These are phyloP conservation scores for Mycothermus thermophilus DNA, from an alignment of 495 filamentous ascomycete genomes.

Conservation along the genomic window DNA sequence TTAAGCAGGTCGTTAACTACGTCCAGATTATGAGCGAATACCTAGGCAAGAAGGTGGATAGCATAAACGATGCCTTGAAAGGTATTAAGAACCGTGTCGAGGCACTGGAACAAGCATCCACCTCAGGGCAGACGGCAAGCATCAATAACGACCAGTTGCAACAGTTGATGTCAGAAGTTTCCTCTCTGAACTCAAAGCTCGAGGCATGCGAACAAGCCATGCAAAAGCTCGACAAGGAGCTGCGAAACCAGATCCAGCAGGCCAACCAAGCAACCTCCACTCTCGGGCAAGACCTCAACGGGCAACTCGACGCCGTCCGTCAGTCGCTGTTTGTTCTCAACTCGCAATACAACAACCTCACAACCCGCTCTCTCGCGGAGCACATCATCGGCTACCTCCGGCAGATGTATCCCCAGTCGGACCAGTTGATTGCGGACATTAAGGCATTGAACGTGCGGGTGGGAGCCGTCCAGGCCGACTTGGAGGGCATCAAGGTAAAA, in stretches of 20 bases:
- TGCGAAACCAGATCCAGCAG: no score
- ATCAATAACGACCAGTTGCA: not conserved
- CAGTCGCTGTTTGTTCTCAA: conserved; percentile 7
- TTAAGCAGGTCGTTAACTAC: not conserved
- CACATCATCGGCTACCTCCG: conserved; percentile 14
- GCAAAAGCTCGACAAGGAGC: no score
- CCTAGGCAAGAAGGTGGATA: not conserved
- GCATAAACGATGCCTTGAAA: not conserved
- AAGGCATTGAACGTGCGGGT: not conserved
- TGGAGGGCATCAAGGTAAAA: conserved; percentile 2
- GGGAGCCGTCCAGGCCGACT: not conserved
- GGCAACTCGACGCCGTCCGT: conserved; percentile 1
- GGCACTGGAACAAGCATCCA: not conserved
- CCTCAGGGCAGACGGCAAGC: not conserved
- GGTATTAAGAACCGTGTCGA: not conserved
- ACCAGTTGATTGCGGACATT: conserved; percentile 3
- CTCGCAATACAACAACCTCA: conserved; percentile 16
- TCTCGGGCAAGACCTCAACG: not conserved
- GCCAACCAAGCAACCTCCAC: not conserved
- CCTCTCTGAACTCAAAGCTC: no score
- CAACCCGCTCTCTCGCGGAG: conserved; percentile 15
- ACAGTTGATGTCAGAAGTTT: not conserved
- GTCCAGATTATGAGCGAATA: not conserved
- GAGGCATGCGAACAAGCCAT: no score
- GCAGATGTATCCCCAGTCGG: conserved; percentile 8